Evolutionary conservation across 2,329 filamentous ascomycete species (phyloP).

Genomic region (Thelonectria olida): DNA sequence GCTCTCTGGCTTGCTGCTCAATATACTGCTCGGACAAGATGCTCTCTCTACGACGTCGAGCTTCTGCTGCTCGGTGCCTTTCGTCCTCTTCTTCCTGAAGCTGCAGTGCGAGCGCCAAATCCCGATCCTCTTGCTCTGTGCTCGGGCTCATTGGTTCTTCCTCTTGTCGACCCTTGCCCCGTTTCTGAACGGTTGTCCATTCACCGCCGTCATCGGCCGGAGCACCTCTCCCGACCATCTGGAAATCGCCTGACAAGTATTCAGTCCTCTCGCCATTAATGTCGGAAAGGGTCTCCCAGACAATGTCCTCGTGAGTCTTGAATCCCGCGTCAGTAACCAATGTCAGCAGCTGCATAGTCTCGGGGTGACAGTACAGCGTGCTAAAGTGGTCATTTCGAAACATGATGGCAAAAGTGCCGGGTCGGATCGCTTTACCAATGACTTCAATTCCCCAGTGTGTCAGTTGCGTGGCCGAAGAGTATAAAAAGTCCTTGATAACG

Average conservation of each 20-base stretch:
- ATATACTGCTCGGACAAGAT: slow-evolving; percentile 76
- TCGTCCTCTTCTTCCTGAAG: slow-evolving; percentile 95
- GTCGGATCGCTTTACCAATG: slow-evolving; percentile 74
- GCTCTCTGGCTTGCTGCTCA: slow-evolving; percentile 65
- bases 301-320: slow-evolving; percentile 85
- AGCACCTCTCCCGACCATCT: slow-evolving; percentile 71
- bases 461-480: slow-evolving; percentile 83
- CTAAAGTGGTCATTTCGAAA: slow-evolving; percentile 99
- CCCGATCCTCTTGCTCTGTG: slow-evolving; percentile 81
- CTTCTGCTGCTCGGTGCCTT: slow-evolving; percentile 72
- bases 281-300: slow-evolving; percentile 94
- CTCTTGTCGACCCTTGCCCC: slow-evolving; percentile 41
- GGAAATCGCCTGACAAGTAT: slow-evolving; percentile 91
- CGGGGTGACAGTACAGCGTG: slow-evolving; percentile 88
- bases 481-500: slow-evolving; percentile 85
- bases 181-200: slow-evolving; percentile 65
- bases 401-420: slow-evolving; percentile 86
- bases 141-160: slow-evolving; percentile 49
- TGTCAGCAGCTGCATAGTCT: slow-evolving; percentile 78
- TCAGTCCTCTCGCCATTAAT: slow-evolving; percentile 84
- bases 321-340: slow-evolving; percentile 95
- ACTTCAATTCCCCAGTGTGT: slow-evolving; percentile 83
- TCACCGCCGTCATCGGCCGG: slow-evolving; percentile 44
- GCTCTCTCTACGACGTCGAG: slow-evolving; percentile 71
- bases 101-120: slow-evolving; percentile 88